Base-by-base conservation (phyloP, 345 rosid species). In the Syzygium grande region DNA sequence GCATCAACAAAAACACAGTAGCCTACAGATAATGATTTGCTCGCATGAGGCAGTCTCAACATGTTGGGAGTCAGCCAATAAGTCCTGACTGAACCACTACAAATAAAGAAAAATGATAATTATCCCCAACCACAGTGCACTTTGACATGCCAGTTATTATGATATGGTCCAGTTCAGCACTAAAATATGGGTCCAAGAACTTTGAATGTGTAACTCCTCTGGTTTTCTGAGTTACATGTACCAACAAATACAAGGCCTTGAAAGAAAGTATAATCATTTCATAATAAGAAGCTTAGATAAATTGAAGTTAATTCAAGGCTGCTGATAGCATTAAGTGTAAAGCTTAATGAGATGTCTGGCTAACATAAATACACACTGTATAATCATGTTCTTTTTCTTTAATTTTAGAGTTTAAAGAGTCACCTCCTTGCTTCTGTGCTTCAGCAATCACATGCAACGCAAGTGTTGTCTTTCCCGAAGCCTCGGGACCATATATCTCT, bases 401-500 rank as follows among this genome's bases (percentile, higher is more conserved):
- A 38, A 73, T 19, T 43, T 38, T 4, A 1, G 83, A 73, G 49
- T 73, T 73, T 38, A 73, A 43, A 38, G 83, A 38, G 49, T 46
- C 89, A 97, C 99, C 99, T 97, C 99, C 99, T 94, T 91, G 94
- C 91, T 94, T 96, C 86, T 98, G 99, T 88, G 99, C 94, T 93
- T 98, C 99, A 85, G 98, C 99, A 92, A 98, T 96, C 87, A 94
- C 98, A 93, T 96, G 99, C 52, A 96, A 93, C 58, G 97, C 98
- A 86, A 98, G 97, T 77, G 99, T 96, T 55, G 99, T 98, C 92
- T 98, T 98, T 51, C 99, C 99, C 84, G 99, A 98, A 87, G 99
- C 99, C 94, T 96, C 99, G 12, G 99, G 99, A 84, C 99, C 99
- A 91, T 90, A 98, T 85, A 98, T 94, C 94, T 96, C 99, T 89